Conservation (phyloP, 805 yeast genomes). For the Cyberlindnera veronae region DNA sequence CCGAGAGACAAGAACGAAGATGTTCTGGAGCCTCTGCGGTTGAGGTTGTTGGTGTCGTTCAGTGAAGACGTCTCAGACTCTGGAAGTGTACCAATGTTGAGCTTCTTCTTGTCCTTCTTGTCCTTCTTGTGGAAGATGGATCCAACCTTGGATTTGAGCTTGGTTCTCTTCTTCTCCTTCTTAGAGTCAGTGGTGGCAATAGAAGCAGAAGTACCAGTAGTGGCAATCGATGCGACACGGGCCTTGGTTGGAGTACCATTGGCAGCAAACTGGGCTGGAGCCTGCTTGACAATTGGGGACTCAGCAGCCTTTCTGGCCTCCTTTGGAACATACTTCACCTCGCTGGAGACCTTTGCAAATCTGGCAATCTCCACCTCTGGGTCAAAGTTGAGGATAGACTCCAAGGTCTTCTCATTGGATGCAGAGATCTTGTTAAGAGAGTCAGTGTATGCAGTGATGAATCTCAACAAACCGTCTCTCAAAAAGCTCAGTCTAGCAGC, state of each 20-base stretch:
- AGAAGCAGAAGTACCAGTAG: conserved; percentile 18
- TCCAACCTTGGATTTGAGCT: conserved; percentile 67
- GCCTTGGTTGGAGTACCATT: conserved; percentile 3
- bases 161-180: conserved; percentile 32
- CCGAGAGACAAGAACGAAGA: conserved; percentile 19
- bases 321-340: conserved; percentile 24
- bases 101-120: conserved; percentile 33
- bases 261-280: not conserved
- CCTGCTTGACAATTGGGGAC: conserved; percentile 17
- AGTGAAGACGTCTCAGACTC: conserved; percentile 28
- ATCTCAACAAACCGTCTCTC: conserved; percentile 63
- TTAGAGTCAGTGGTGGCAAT: conserved; percentile 17
- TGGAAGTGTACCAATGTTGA: conserved; percentile 18
- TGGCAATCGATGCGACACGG: conserved; percentile 23
- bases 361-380: conserved; percentile 58
- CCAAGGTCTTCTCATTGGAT: conserved; percentile 61
- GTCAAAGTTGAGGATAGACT: conserved; percentile 59
- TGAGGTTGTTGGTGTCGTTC: conserved; percentile 11
- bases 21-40: conserved; percentile 19
- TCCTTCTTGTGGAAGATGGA: conserved; percentile 69
- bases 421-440: conserved; percentile 41
- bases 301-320: conserved; percentile 29
- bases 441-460: conserved; percentile 59
- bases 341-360: conserved; percentile 43
- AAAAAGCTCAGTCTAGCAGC: conserved; percentile 55